These are phyloP conservation scores for Actinomortierella wolfii DNA, from an alignment of 371 early-diverging fungal species.

Conservation along the genomic window DNA sequence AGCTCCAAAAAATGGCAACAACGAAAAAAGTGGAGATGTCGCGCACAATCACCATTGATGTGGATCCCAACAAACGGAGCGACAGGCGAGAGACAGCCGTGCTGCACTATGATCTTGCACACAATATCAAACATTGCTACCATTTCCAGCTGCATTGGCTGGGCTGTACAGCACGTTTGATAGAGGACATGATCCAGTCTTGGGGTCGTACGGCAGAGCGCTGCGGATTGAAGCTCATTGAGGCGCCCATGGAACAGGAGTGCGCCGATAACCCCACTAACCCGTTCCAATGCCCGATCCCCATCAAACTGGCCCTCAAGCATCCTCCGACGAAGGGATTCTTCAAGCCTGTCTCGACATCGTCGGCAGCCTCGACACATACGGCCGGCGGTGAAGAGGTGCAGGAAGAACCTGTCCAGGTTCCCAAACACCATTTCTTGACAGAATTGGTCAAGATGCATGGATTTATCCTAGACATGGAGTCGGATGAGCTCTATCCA, in stretches of 20 bases:
- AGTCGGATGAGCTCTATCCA: conserved; percentile 74
- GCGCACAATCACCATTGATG: conserved; percentile 72
- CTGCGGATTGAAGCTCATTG: conserved; percentile 89
- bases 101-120: conserved; percentile 89
- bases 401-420: conserved; percentile 44
- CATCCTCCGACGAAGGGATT: conserved; percentile 65
- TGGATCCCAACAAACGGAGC: conserved; percentile 76
- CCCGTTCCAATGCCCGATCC: conserved; percentile 87
- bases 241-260: conserved; percentile 89
- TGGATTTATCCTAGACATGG: conserved; percentile 94
- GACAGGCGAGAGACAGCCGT: conserved; percentile 83
- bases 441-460: conserved; percentile 80
- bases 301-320: conserved; percentile 63
- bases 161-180: conserved; percentile 88
- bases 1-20: conserved; percentile 24
- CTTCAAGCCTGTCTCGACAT: conserved; percentile 41
- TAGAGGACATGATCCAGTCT: conserved; percentile 84
- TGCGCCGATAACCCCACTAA: conserved; percentile 71
- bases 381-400: background rate
- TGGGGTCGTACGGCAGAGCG: conserved; percentile 90
- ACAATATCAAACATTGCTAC: conserved; percentile 87
- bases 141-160: conserved; percentile 97
- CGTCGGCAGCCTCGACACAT: conserved; percentile 12
- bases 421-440: conserved; percentile 81
- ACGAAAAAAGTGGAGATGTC: conserved; percentile 54